Percentiles rank a stretch among this genome's conserved stretches.
These are phyloP conservation scores for Leccinum uliginosum DNA, from an alignment of 768 basidiomycete genomes.

Conservation along the genomic window DNA sequence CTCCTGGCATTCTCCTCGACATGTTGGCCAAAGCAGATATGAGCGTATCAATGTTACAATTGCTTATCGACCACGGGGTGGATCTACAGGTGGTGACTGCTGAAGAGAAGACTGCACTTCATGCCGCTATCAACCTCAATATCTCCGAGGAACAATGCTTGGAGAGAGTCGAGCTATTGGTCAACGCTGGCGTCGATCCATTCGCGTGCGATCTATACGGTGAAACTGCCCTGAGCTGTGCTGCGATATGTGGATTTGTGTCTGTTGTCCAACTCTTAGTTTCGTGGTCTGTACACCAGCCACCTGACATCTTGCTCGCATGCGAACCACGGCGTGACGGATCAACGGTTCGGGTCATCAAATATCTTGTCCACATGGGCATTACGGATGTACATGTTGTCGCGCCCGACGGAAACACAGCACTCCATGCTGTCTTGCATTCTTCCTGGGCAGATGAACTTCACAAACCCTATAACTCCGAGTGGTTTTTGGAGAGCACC, in stretches of 20 bases:
- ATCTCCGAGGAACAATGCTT: background rate
- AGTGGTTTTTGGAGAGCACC: background rate
- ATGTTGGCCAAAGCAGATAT: background rate
- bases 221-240: background rate
- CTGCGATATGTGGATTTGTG: background rate
- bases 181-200: background rate
- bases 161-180: background rate
- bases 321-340: background rate
- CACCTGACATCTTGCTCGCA: background rate
- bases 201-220: background rate
- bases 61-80: background rate
- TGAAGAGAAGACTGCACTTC: background rate
- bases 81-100: background rate
- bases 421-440: background rate
- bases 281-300: background rate
- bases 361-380: background rate
- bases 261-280: background rate
- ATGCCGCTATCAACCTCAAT: background rate
- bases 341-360: background rate
- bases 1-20: background rate
- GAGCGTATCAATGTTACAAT: background rate
- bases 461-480: background rate
- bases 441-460: background rate
- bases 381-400: background rate
- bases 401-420: background rate